Conservation (phyloP, 331 rosid species). For the Cydonia oblonga region DNA sequence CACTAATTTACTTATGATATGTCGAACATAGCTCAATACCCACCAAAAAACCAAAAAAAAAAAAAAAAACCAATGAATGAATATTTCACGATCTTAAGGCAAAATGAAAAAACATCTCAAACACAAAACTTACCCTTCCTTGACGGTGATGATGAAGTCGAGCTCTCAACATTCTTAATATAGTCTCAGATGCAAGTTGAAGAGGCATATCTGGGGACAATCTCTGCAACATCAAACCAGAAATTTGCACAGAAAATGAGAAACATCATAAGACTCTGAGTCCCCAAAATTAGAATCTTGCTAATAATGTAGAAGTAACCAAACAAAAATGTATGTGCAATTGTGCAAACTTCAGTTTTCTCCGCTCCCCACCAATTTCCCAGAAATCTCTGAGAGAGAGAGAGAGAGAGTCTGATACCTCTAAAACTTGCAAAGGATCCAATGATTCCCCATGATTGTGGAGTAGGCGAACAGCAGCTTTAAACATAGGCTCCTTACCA, state of each 20-base stretch:
- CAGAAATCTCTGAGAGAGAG: not conserved
- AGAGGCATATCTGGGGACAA: slow-evolving; percentile 92
- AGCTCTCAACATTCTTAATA: slow-evolving; percentile 85
- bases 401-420: slow-evolving; percentile 39
- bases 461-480: slow-evolving; percentile 95
- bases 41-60: not conserved
- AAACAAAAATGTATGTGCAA: not conserved
- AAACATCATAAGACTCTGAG: not conserved
- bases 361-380: not conserved
- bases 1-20: not conserved
- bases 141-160: slow-evolving; percentile 87
- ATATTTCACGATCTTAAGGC: not conserved
- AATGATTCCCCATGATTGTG: slow-evolving; percentile 97
- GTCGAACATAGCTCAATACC: not conserved
- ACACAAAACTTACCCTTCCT: slow-evolving; percentile 50
- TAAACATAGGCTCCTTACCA: slow-evolving; percentile 98
- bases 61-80: not conserved
- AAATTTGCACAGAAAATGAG: slow-evolving; percentile 5
- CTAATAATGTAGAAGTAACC: not conserved
- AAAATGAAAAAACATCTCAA: not conserved
- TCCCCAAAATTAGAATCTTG: not conserved
- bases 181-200: slow-evolving; percentile 92
- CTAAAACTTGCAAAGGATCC: slow-evolving; percentile 88
- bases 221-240: slow-evolving; percentile 44
- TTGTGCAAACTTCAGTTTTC: not conserved